Conservation (phyloP, 1,284 basidiomycete species). For the Rhodotorula mucilaginosa region DNA sequence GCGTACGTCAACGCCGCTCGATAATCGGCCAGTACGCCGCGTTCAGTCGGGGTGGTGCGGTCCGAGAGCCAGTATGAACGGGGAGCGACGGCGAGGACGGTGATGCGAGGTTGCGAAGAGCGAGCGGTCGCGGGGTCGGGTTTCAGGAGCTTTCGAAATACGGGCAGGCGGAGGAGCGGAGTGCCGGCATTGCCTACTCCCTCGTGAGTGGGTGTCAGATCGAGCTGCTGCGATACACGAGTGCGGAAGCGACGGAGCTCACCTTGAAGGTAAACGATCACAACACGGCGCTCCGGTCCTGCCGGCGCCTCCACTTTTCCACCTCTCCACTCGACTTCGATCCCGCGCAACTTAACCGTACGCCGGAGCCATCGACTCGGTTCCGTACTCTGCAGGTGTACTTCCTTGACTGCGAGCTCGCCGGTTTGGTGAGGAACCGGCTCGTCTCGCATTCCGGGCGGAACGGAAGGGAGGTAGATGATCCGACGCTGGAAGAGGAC, state of each 20-base stretch:
- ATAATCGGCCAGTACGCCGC: slow-evolving; percentile 54
- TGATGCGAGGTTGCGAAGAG: slow-evolving; percentile 47
- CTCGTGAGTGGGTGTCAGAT: no score
- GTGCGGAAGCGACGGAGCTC: neutral
- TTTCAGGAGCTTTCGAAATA: slow-evolving; percentile 51
- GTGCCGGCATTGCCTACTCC: slow-evolving; percentile 56
- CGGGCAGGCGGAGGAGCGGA: slow-evolving; percentile 54
- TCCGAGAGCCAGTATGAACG: slow-evolving; percentile 55
- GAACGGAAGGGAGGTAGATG: slow-evolving; percentile 59
- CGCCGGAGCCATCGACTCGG: slow-evolving; percentile 15
- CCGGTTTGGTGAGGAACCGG: slow-evolving; percentile 43
- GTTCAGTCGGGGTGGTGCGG: slow-evolving; percentile 49
- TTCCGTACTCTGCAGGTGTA: slow-evolving; percentile 44
- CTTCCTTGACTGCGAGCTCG: slow-evolving; percentile 46
- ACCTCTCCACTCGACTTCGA: slow-evolving; percentile 41
- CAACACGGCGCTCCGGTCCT: slow-evolving; percentile 29
- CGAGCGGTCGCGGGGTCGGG: slow-evolving; percentile 4
- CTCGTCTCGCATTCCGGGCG: slow-evolving; percentile 53
- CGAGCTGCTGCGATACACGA: no score
- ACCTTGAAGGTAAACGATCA: slow-evolving; percentile 54
- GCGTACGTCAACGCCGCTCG: slow-evolving; percentile 48
- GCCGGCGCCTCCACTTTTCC: neutral
- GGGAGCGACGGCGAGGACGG: slow-evolving; percentile 52
- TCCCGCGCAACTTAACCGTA: slow-evolving; percentile 44
- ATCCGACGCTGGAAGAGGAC: slow-evolving; percentile 57